These are phyloP conservation scores for Boletus rufocinnamomeus DNA, from an alignment of 768 basidiomycete species.

Conservation along the genomic window DNA sequence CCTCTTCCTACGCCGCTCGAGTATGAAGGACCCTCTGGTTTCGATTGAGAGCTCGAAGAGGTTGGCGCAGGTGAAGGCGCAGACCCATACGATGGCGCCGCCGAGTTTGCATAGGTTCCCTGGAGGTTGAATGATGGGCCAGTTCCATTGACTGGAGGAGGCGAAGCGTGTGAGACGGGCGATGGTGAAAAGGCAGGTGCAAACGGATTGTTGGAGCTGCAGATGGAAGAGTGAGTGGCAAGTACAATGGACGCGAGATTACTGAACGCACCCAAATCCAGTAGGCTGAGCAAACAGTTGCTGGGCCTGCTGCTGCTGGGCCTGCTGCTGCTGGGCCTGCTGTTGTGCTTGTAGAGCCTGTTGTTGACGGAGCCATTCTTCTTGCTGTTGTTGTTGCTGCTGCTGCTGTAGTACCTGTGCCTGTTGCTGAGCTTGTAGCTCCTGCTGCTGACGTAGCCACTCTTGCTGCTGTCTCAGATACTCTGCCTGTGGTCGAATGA, in stretches of 20 bases:
- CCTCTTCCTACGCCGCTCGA: conserved; percentile 19
- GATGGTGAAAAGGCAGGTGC: conserved; percentile 46
- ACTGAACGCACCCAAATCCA: conserved; percentile 63
- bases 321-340: conserved; percentile 46
- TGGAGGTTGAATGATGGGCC: conserved; percentile 65
- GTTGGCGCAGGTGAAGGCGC: conserved; percentile 46
- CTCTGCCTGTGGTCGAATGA: conserved; percentile 40
- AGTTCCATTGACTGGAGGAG: conserved; percentile 35
- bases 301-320: conserved; percentile 47
- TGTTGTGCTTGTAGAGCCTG: conserved; percentile 52
- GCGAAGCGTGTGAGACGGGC: conserved; percentile 37
- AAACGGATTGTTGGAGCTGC: conserved; percentile 94
- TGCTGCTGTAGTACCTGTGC: conserved; percentile 35
- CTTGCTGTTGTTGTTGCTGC: conserved; percentile 51
- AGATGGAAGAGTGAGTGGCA: conserved; percentile 30
- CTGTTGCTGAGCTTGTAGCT: conserved; percentile 45
- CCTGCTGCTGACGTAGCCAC: conserved; percentile 67
- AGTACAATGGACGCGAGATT: background rate
- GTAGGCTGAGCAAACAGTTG: conserved; percentile 64
- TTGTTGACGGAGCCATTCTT: conserved; percentile 64
- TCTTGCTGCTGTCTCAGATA: conserved; percentile 60
- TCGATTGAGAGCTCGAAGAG: conserved; percentile 37
- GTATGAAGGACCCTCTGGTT: conserved; percentile 36
- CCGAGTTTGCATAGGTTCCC: conserved; percentile 62
- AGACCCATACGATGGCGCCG: conserved; percentile 32